A percentile compares a stretch with the other conserved stretches of the same genome.
phyloP scores from a whole-genome alignment of 805 yeast genomes.

The Suhomyces emberorum region DNA sequence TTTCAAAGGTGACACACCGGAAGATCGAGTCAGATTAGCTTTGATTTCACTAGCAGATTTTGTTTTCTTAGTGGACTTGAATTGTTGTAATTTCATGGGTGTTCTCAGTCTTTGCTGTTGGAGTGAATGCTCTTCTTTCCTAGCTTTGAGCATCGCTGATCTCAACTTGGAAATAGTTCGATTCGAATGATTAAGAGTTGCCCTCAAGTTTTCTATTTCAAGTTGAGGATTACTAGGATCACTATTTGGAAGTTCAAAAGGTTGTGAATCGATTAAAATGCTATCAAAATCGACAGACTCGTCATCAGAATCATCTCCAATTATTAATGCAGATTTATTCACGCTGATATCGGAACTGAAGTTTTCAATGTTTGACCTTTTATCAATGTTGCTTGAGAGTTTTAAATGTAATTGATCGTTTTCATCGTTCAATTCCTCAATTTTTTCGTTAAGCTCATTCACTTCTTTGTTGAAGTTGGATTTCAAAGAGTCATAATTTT shows the following conservation, averaged over 20 bases:
- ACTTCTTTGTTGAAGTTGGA: constrained; percentile 39
- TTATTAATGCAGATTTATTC: constrained; percentile 10
- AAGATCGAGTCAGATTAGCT: constrained; percentile 18
- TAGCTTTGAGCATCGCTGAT: constrained; percentile 44
- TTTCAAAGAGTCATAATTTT: constrained; percentile 37
- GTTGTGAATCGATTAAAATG: constrained; percentile 27
- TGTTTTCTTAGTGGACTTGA: constrained; percentile 12
- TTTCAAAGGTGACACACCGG: constrained; percentile 33
- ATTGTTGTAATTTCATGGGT: constrained; percentile 10
- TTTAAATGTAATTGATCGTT: constrained; percentile 55
- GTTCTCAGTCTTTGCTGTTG: constrained; percentile 14
- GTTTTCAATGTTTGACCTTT: constrained; percentile 10
- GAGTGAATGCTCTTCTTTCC: constrained; percentile 31
- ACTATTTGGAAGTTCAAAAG: constrained; percentile 19
- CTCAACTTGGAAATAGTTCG: constrained; percentile 60
- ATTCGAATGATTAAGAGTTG: constrained; percentile 64
- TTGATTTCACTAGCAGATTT: constrained; percentile 10
- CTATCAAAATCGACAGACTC: constrained; percentile 30
- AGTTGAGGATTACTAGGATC: constrained; percentile 45
- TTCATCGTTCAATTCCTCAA: constrained; percentile 64
- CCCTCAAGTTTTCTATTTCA: constrained; percentile 63
- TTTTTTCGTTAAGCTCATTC: constrained; percentile 46
- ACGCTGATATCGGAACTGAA: background rate
- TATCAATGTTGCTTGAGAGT: constrained; percentile 15
- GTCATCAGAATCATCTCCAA: constrained; percentile 35